Evolutionary conservation across 805 yeast genomes (phyloP).

Genomic region (Osmozyma mogii): DNA sequence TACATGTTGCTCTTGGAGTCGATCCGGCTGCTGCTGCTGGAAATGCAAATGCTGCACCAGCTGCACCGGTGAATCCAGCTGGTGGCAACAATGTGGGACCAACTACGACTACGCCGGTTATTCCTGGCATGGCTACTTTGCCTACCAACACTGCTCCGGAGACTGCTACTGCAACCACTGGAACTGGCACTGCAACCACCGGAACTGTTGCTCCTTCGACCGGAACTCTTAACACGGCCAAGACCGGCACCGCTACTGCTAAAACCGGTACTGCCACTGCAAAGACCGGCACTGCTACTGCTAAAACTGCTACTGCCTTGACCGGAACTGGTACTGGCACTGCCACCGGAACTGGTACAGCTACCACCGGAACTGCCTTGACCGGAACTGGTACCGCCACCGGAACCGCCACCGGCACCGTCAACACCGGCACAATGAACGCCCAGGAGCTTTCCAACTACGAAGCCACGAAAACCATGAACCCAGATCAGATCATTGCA

Average conservation of each 20-base stretch:
- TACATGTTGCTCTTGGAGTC: no score
- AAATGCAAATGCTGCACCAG: no score
- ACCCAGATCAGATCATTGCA: constrained; percentile 10
- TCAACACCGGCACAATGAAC: constrained; percentile 11
- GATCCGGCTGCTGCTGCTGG: no score
- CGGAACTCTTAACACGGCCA: no score
- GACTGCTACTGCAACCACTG: constrained; percentile 8
- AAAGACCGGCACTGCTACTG: neutral
- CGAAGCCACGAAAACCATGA: constrained; percentile 9
- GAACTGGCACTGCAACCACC: constrained; percentile 3
- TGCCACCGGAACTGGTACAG: constrained; percentile 8
- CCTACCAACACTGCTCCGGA: constrained; percentile 7
- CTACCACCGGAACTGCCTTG: constrained; percentile 7
- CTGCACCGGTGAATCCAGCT: no score
- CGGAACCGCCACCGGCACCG: constrained; percentile 5
- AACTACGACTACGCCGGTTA: no score
- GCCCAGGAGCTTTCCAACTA: constrained; percentile 9
- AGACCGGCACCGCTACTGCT: neutral
- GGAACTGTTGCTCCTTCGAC: no score
- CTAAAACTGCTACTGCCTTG: neutral
- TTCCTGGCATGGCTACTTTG: no score
- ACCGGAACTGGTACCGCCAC: constrained; percentile 5
- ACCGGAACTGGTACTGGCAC: neutral
- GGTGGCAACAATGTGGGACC: no score
- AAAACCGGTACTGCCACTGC: neutral